These are phyloP conservation scores for Pulveroboletus sp. DNA, from an alignment of 768 basidiomycete genomes.

Conservation along the genomic window DNA sequence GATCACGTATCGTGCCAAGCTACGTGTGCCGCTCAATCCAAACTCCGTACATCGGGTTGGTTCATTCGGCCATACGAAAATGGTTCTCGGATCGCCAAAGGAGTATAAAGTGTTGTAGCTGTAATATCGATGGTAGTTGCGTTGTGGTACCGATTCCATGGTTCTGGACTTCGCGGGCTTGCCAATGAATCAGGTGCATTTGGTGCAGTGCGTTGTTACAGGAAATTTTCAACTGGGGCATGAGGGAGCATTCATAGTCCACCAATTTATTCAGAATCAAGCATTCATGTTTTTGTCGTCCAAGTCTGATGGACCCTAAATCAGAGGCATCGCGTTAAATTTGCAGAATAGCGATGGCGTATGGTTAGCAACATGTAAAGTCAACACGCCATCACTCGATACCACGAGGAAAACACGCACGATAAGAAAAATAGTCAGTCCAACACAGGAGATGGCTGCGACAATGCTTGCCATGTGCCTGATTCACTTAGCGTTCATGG, in stretches of 20 bases:
- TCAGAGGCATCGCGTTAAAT: not conserved
- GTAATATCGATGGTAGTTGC: no score
- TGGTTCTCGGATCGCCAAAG: no score
- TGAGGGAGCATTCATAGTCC: not conserved
- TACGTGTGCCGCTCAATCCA: no score
- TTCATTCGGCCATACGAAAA: no score
- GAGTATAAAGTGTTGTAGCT: no score
- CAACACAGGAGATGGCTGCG: constrained; percentile 25
- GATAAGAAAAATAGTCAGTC: constrained; percentile 7
- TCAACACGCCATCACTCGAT: not conserved
- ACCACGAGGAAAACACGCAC: constrained; percentile 2
- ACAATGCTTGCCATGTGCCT: constrained; percentile 29
- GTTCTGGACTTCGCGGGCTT: no score
- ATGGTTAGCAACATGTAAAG: not conserved
- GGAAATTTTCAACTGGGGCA: not conserved
- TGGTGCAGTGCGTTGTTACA: not conserved
- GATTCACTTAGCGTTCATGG: constrained; percentile 27
- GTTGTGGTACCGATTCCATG: no score
- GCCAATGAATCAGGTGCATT: not conserved
- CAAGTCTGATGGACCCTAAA: not conserved
- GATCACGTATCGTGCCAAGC: no score
- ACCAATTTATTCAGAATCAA: not conserved
- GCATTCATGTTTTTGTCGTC: not conserved
- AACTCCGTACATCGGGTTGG: no score
- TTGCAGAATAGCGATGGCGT: not conserved